phyloP scores from a whole-genome alignment of 768 basidiomycete species.

The Mycena albidolilacea region DNA sequence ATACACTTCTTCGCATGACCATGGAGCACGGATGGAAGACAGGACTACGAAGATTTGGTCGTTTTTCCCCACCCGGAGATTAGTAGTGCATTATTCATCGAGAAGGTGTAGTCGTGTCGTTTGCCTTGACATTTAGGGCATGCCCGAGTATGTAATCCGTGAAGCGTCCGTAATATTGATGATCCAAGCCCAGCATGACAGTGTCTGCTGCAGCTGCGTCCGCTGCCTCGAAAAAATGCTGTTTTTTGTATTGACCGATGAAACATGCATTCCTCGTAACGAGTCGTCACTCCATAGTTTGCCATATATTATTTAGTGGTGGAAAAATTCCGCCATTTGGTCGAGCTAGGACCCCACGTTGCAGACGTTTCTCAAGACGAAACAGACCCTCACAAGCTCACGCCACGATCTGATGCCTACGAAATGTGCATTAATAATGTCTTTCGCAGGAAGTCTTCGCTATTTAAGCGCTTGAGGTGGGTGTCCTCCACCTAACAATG shows the following conservation, averaged over 20 bases:
- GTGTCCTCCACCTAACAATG: not conserved
- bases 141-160: slow-evolving; percentile 17
- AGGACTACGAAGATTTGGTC: slow-evolving; percentile 9
- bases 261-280: slow-evolving; percentile 9
- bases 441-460: not conserved
- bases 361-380: slow-evolving; percentile 1
- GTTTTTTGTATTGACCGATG: slow-evolving; percentile 18
- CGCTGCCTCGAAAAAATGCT: slow-evolving; percentile 4
- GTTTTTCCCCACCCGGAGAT: slow-evolving; percentile 10
- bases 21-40: not conserved
- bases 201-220: slow-evolving; percentile 9
- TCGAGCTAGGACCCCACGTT: slow-evolving; percentile 9
- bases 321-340: slow-evolving; percentile 17
- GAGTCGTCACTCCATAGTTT: slow-evolving; percentile 1
- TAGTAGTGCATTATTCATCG: slow-evolving; percentile 9
- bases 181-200: slow-evolving; percentile 10
- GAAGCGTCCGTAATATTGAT: slow-evolving; percentile 4
- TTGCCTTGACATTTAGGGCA: slow-evolving; percentile 15
- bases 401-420: slow-evolving; percentile 16
- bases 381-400: slow-evolving; percentile 15
- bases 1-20: slow-evolving; percentile 12
- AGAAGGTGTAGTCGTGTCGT: slow-evolving; percentile 13
- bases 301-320: slow-evolving; percentile 2
- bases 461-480: not conserved
- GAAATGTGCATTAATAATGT: slow-evolving; percentile 50